Percentiles rank a stretch among this genome's conserved stretches.
Conservation (phyloP, 2,329 filamentous ascomycete genomes). For the Sclerotiophoma versabilis region DNA sequence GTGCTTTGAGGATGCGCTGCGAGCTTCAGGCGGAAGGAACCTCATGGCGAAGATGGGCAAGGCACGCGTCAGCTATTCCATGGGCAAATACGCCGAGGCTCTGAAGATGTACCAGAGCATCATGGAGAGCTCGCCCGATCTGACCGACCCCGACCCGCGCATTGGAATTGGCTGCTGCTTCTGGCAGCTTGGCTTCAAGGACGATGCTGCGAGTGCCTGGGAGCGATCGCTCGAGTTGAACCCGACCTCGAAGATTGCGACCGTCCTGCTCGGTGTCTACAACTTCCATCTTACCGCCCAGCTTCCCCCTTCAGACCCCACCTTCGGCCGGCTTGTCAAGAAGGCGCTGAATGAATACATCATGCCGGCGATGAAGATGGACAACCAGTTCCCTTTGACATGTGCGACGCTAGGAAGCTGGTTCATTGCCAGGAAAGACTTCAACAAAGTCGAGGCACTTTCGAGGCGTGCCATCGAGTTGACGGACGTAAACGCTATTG, state of each 20-base stretch:
- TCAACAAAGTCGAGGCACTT: conserved; percentile 81
- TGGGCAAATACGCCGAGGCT: conserved; percentile 85
- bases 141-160: conserved; percentile 91
- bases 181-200: conserved; percentile 95
- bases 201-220: conserved; percentile 91
- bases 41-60: conserved; percentile 92
- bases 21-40: conserved; percentile 84
- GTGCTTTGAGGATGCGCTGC: conserved; percentile 91
- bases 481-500: conserved; percentile 94
- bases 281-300: conserved; percentile 87
- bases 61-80: conserved; percentile 83
- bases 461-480: conserved; percentile 93
- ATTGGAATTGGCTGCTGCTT: conserved; percentile 97
- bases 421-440: conserved; percentile 83
- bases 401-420: conserved; percentile 91
- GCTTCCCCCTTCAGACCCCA: conserved; percentile 80
- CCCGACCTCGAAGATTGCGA: conserved; percentile 85
- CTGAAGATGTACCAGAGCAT: conserved; percentile 87
- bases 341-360: conserved; percentile 95
- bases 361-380: conserved; percentile 90
- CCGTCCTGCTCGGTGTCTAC: conserved; percentile 88
- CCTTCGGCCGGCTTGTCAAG: conserved; percentile 86
- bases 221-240: conserved; percentile 83
- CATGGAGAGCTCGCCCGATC: conserved; percentile 81
- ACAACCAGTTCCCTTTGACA: conserved; percentile 88